These are phyloP conservation scores for Candida montana DNA, from an alignment of 805 yeast species.

Conservation along the genomic window DNA sequence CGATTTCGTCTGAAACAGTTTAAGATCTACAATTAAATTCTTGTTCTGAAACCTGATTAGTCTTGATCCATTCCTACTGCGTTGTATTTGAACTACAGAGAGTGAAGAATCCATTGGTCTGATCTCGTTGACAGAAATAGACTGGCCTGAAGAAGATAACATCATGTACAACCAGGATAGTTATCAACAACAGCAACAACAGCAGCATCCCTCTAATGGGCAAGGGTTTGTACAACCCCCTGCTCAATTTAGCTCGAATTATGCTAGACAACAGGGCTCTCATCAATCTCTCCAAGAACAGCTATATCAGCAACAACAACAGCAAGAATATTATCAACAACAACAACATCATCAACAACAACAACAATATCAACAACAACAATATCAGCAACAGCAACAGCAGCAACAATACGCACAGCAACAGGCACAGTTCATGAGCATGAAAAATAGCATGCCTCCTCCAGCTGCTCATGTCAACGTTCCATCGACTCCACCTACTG, in stretches of 20 bases:
- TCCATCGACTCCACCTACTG: conserved; percentile 20
- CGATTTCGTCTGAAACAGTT: too few relatives aligned
- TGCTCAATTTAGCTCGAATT: conserved; percentile 31
- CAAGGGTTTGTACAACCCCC: conserved; percentile 29
- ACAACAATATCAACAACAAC: conserved; percentile 18
- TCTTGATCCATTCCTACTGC: too few relatives aligned
- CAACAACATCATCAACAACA: conserved; percentile 19
- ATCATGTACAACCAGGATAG: conserved; percentile 18
- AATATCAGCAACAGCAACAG: conserved; percentile 19
- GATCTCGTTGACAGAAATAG: not conserved
- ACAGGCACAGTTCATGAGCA: conserved; percentile 18
- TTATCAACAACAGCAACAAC: conserved; percentile 12
- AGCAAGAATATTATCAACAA: conserved; percentile 21
- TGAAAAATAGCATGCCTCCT: conserved; percentile 27
- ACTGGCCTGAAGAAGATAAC: not conserved
- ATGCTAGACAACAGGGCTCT: conserved; percentile 34
- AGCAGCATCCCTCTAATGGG: conserved; percentile 12
- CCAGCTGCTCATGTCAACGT: conserved; percentile 20
- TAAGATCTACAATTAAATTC: too few relatives aligned
- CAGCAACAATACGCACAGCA: conserved; percentile 25
- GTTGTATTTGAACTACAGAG: too few relatives aligned
- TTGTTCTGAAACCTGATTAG: too few relatives aligned
- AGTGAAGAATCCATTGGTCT: too few relatives aligned
- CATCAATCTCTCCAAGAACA: conserved; percentile 35
- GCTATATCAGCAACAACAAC: conserved; percentile 29